Conservation (phyloP, 2,329 filamentous ascomycete genomes). For the Mariannaea sp. region DNA sequence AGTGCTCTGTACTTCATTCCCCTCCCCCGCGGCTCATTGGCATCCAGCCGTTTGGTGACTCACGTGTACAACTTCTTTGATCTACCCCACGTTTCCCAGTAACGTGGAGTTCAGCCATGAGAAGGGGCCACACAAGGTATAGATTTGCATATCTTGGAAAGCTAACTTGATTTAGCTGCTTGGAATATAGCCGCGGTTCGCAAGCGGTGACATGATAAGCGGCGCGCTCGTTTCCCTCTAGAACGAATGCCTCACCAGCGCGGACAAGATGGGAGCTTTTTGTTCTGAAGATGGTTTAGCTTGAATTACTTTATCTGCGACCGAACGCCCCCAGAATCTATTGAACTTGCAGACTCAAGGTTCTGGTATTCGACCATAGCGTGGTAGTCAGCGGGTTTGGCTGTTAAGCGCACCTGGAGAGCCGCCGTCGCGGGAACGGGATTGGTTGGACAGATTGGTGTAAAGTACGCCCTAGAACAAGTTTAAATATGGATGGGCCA, state of each 20-base stretch:
- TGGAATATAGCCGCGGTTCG: neutral
- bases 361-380: neutral
- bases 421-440: neutral
- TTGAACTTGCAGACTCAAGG: neutral
- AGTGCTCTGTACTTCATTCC: no score
- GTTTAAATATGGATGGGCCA: neutral
- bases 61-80: no score
- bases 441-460: neutral
- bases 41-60: no score
- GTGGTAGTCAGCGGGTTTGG: neutral
- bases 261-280: neutral
- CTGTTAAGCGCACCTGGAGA: neutral
- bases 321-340: no score
- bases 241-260: neutral
- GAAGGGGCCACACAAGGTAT: no score
- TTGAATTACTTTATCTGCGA: no score
- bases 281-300: no score
- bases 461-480: slow-evolving; percentile 2
- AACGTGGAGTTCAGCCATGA: no score
- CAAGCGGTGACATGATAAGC: neutral
- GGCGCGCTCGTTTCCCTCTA: neutral
- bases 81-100: no score
- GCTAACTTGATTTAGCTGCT: no score
- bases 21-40: no score
- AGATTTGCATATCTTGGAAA: no score